phyloP scores from a whole-genome alignment of 495 filamentous ascomycete genomes.

The Tuber magnatum region DNA sequence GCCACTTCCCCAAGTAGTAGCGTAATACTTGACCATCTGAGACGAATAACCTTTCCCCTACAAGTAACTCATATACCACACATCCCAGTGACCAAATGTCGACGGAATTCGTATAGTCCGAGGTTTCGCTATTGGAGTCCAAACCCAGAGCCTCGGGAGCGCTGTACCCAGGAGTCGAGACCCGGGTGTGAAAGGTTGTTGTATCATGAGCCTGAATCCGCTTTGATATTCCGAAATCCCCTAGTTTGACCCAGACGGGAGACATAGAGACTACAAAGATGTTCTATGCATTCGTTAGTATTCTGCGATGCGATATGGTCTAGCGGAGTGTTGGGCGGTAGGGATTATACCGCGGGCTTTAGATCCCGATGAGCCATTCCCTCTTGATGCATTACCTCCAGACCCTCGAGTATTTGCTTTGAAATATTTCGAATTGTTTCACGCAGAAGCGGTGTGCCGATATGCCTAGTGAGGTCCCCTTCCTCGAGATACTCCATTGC shows the following conservation, averaged over 20 bases:
- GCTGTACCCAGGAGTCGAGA: conserved; percentile 1
- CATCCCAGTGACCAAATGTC: conserved; percentile 18
- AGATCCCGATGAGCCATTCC: too few relatives aligned
- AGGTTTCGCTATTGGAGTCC: neutral
- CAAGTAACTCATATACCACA: neutral
- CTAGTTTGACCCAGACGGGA: conserved; percentile 15
- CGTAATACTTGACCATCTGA: neutral
- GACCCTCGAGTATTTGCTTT: too few relatives aligned
- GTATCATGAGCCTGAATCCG: neutral
- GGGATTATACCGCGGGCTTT: too few relatives aligned
- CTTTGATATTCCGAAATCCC: conserved; percentile 19
- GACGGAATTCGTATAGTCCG: conserved; percentile 7
- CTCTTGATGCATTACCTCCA: too few relatives aligned
- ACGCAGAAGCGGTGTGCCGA: neutral
- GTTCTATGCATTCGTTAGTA: too few relatives aligned
- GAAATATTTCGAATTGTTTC: neutral
- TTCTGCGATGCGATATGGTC: too few relatives aligned
- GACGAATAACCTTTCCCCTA: neutral
- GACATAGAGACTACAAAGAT: conserved; percentile 7
- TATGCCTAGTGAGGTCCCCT: neutral
- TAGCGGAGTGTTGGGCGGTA: too few relatives aligned
- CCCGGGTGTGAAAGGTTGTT: too few relatives aligned
- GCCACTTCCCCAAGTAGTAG: neutral
- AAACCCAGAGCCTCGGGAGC: conserved; percentile 11
- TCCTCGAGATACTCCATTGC: neutral